Evolutionary conservation across 2,329 filamentous ascomycete genomes (phyloP).

Genomic region (Drechslerella dactyloides): DNA sequence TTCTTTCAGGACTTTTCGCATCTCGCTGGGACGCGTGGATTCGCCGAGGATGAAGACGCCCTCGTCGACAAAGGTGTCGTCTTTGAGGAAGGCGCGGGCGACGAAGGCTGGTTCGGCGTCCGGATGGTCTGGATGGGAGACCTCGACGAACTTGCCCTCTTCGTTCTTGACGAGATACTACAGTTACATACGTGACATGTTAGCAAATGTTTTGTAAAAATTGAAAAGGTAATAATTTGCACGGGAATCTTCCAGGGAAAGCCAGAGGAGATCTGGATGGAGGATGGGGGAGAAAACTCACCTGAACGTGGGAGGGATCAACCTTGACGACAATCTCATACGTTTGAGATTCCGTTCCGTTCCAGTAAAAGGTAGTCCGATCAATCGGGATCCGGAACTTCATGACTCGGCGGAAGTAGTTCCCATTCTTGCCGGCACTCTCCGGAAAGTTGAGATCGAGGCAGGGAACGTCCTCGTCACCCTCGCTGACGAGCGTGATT

Average conservation of each 20-base stretch:
- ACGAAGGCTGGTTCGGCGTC: conserved; percentile 8
- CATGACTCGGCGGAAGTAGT: conserved; percentile 40
- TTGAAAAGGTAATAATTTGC: neutral
- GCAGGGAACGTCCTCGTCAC: conserved; percentile 15
- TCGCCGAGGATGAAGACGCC: conserved; percentile 42
- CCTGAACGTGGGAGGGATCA: conserved; percentile 17
- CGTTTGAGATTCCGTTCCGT: conserved; percentile 9
- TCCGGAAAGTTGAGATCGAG: conserved; percentile 37
- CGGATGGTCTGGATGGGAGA: conserved; percentile 23
- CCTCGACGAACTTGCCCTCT: conserved; percentile 15
- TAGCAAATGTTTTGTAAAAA: neutral
- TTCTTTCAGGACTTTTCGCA: conserved; percentile 13
- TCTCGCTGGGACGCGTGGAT: conserved; percentile 15
- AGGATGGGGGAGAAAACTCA: conserved; percentile 6
- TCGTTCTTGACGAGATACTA: conserved; percentile 22
- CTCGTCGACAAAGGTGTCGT: conserved; percentile 26
- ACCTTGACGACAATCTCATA: conserved; percentile 36
- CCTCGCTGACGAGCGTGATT: conserved; percentile 18
- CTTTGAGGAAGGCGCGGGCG: conserved; percentile 27
- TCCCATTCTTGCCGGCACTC: conserved; percentile 36
- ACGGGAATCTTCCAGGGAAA: neutral
- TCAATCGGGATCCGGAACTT: conserved; percentile 22
- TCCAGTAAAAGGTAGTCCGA: conserved; percentile 26
- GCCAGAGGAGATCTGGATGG: neutral
- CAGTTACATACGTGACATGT: no score